These are phyloP conservation scores for Cutaneotrichosporon cavernicola DNA, from an alignment of 1,284 basidiomycete species.

Conservation along the genomic window DNA sequence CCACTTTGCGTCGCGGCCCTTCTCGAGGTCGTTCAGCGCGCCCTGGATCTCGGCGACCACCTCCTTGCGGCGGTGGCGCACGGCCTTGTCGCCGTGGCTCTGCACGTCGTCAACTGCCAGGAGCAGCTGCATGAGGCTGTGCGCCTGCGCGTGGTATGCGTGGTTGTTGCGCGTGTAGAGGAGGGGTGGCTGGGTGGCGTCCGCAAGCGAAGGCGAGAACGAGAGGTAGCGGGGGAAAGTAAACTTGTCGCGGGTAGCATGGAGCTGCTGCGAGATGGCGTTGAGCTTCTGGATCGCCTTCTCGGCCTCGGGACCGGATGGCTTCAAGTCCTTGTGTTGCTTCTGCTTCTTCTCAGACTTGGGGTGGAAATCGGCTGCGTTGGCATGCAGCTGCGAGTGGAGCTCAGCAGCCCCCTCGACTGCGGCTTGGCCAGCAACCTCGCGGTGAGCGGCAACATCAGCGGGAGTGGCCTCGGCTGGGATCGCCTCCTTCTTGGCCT, in stretches of 20 bases:
- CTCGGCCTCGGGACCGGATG: conserved; percentile 16
- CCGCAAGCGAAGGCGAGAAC: conserved; percentile 32
- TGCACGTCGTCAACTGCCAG: conserved; percentile 66
- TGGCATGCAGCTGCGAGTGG: conserved; percentile 4
- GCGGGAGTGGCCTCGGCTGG: neutral
- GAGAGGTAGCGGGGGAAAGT: conserved; percentile 42
- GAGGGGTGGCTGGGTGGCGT: conserved; percentile 42
- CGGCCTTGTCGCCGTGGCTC: conserved; percentile 61
- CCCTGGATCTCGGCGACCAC: conserved; percentile 64
- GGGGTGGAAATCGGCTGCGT: conserved; percentile 5
- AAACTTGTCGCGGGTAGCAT: conserved; percentile 31
- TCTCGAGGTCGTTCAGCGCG: conserved; percentile 61
- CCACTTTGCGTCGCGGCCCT: conserved; percentile 52
- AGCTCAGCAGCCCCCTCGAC: no score
- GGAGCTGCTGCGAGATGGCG: conserved; percentile 36
- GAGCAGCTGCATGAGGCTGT: conserved; percentile 63
- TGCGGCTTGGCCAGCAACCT: neutral
- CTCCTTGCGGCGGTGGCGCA: conserved; percentile 61
- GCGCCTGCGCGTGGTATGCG: conserved; percentile 62
- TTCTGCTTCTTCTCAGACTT: neutral
- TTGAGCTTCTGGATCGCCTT: conserved; percentile 36
- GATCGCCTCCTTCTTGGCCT: neutral
- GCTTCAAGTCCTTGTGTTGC: conserved; percentile 8
- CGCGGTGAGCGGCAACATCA: neutral
- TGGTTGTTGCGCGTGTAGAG: conserved; percentile 60